These are phyloP conservation scores for Penstemon newberryi DNA, from an alignment of 257 asterid genomes.

Conservation along the genomic window DNA sequence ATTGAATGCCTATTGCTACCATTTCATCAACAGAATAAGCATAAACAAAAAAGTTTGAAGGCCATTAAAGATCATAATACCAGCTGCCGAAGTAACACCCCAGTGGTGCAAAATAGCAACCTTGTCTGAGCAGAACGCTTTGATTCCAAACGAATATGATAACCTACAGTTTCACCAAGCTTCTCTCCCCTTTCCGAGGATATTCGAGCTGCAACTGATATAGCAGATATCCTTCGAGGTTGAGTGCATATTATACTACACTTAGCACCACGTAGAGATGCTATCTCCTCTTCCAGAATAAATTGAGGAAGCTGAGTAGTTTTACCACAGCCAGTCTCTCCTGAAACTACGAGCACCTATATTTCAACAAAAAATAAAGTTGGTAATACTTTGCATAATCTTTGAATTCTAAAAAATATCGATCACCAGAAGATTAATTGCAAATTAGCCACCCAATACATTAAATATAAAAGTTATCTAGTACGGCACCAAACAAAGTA, in stretches of 20 bases:
- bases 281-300: slow-evolving; percentile 87
- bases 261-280: slow-evolving; percentile 71
- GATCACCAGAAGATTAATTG: not conserved
- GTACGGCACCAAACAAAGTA: not conserved
- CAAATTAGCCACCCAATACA: not conserved
- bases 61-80: slow-evolving; percentile 38
- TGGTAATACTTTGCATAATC: slow-evolving; percentile 10
- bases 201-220: slow-evolving; percentile 92
- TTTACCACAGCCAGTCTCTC: slow-evolving; percentile 99
- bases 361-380: slow-evolving; percentile 25
- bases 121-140: slow-evolving; percentile 78
- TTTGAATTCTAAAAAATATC: not conserved
- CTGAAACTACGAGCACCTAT: slow-evolving; percentile 93
- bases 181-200: slow-evolving; percentile 91
- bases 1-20: slow-evolving; percentile 9
- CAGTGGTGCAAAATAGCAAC: slow-evolving; percentile 95
- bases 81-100: slow-evolving; percentile 87
- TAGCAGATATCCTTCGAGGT: slow-evolving; percentile 97
- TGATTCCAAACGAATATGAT: slow-evolving; percentile 91
- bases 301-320: slow-evolving; percentile 99
- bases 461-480: not conserved
- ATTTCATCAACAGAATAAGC: slow-evolving; percentile 21
- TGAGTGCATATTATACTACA: slow-evolving; percentile 93
- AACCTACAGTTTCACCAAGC: slow-evolving; percentile 92
- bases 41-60: slow-evolving; percentile 20